Base-by-base conservation (phyloP, 306 rosid species). In the Cicer pinnatifidum region DNA sequence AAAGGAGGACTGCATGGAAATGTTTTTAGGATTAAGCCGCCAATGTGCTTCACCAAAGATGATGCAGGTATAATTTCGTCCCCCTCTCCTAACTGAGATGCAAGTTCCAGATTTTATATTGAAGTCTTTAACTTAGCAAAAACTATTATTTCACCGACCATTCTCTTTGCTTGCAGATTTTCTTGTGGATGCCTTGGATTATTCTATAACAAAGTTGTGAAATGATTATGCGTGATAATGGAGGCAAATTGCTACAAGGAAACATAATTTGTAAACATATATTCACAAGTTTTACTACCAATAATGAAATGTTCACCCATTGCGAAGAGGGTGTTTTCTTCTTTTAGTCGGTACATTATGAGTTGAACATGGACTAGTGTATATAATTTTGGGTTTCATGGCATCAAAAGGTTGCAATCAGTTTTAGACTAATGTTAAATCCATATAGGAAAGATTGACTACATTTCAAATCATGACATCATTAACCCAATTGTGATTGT, bases 1-100 rank as follows among this genome's bases (percentile, higher is more conserved):
- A 91, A 91, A 83, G 98, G 97, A 33, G 98, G 96, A 66, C 77
- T 91, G 8, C 92, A 89, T 43, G 98, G 98, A 35, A 89, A 89
- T 76, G 95, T 89, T 28, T 94, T 94, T 71, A 79, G 97, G 82
- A 88, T 94, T 70, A 94, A 91, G 69, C 97, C 97, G 41, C 97
- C 98, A 0, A 89, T 91, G 97, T 91, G 97, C 79, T 94, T 94
- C 82, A 79, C 77, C 83, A 91, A 82, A 85, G 89, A 94, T 28
- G 98, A 94, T 60, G 96, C 97, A 71, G 96, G 97, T 90, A 84
- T 47, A 51, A 11, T 68, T 69, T 50, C 60, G 11, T 70, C 38
- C 9, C 60, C 6, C 75, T 56, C 50, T 50, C 72, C 41, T 40
- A 53, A 72, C 46, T 33, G 44, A 13, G 44, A 83, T 41, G 66